Evolutionary conservation across 2,329 filamentous ascomycete genomes (phyloP).

Genomic region (Fusarium scirpi): DNA sequence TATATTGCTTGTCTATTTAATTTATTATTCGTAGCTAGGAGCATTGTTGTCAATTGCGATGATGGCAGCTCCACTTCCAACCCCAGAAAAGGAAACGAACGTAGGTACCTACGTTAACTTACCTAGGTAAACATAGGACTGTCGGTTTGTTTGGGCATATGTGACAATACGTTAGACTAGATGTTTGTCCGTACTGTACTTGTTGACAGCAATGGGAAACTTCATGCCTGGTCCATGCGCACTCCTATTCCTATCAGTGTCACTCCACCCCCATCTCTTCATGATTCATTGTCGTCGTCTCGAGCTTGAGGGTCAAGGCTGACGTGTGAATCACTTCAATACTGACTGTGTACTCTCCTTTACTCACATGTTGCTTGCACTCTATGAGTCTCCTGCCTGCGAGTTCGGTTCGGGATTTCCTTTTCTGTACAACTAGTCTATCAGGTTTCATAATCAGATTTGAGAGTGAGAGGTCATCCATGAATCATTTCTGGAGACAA

Average conservation of each 20-base stretch:
- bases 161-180: neutral
- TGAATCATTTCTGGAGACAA: conserved; percentile 17
- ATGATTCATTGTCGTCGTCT: conserved; percentile 21
- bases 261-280: conserved; percentile 18
- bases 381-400: neutral
- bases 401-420: neutral
- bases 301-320: neutral
- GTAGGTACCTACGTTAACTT: no score
- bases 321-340: conserved; percentile 9
- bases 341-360: neutral
- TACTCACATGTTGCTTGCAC: neutral
- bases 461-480: conserved; percentile 10
- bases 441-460: neutral
- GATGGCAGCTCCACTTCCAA: neutral
- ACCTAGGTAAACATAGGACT: neutral
- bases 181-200: neutral
- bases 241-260: conserved; percentile 8
- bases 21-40: neutral
- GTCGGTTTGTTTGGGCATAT: neutral
- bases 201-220: conserved; percentile 10
- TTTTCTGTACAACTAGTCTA: neutral
- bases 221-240: conserved; percentile 30
- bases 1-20: neutral
- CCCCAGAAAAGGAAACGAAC: neutral
- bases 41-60: neutral